Base-by-base conservation (phyloP, 148 eudicot species). In the Silene uniflora region DNA sequence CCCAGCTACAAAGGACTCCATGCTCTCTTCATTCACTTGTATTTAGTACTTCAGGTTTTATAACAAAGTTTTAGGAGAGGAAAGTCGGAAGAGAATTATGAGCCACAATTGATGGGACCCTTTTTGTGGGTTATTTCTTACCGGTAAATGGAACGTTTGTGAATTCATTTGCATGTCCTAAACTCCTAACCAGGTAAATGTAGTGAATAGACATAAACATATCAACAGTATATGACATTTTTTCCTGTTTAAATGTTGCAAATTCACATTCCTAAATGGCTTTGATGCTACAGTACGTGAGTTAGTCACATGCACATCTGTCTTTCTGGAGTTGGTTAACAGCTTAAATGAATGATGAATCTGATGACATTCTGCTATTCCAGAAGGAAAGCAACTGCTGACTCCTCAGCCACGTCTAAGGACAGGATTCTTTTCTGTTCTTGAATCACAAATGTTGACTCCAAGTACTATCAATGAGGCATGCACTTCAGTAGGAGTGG, bases 341-440 rank as follows among this genome's bases (percentile, higher is more conserved):
- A 18, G 55, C 61, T 69, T 58, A 14, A 19, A 25, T 70, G 69
- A 19, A 49, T 39, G 62, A 71, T 27, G 62, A 52, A 52, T 71
- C 62, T 52, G 29, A 25, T 54, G 61, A 52, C 44, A 7, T 71
- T 16, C 12, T 72, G 17, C 47, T 74, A 62, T 76, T 79, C 72
- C 84, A 93, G 98, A 81, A 73, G 97, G 88, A 58, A 93, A 93
- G 85, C 87, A 84, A 79, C 82, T 93, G 42, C 81, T 93, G 74
- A 93, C 97, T 73, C 98, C 98, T 18, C 98, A 93, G 76, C 98
- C 98, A n/a, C 98, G 97, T 73, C 79, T 93, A 65, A 87, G 98
- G 81, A 93, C 97, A 0, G 98, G 98, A 0, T 93, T 93, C 83
- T 93, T 93, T 86, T 93, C 98, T 27, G 83, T 93, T 75, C 88